A percentile compares a stretch with the other conserved stretches of the same genome.
Conservation (phyloP, 2,329 filamentous ascomycete species). For the Elsinoe necatrix region DNA sequence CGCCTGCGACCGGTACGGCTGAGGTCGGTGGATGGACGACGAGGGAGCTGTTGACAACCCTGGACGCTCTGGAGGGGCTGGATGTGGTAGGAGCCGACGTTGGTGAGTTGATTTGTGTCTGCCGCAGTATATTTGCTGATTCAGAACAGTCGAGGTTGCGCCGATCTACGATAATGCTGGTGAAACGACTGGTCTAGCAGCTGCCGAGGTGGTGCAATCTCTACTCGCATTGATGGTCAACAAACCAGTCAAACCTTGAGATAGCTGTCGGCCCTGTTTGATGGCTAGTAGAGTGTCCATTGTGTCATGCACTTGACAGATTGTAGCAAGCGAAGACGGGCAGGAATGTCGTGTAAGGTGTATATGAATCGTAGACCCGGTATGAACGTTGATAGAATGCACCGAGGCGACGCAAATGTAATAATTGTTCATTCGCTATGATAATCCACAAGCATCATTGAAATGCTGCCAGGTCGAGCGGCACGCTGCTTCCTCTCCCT, state of each 20-base stretch:
- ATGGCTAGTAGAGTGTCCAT: neutral
- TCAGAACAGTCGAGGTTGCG: constrained; percentile 45
- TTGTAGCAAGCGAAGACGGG: neutral
- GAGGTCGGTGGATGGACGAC: constrained; percentile 56
- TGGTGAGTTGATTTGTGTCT: constrained; percentile 10
- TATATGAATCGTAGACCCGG: neutral
- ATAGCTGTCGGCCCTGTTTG: too few relatives aligned
- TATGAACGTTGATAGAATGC: neutral
- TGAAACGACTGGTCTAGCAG: constrained; percentile 48
- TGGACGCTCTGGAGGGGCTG: constrained; percentile 50
- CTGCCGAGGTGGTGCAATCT: constrained; percentile 47
- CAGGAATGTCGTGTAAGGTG: neutral
- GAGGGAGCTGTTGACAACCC: constrained; percentile 49
- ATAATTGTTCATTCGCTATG: constrained; percentile 4
- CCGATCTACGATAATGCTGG: constrained; percentile 55
- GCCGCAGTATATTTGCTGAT: neutral
- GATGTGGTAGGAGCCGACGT: constrained; percentile 53
- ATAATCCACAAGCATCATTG: constrained; percentile 24
- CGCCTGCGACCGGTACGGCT: constrained; percentile 51
- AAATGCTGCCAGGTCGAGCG: constrained; percentile 66
- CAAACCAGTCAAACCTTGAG: constrained; percentile 15
- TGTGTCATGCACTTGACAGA: too few relatives aligned
- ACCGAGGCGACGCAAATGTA: neutral
- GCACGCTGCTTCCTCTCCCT: constrained; percentile 87
- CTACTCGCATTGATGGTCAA: constrained; percentile 42